Base-by-base conservation (phyloP, 2,329 filamentous ascomycete species). In the Lasiodiplodia hormozganensis region DNA sequence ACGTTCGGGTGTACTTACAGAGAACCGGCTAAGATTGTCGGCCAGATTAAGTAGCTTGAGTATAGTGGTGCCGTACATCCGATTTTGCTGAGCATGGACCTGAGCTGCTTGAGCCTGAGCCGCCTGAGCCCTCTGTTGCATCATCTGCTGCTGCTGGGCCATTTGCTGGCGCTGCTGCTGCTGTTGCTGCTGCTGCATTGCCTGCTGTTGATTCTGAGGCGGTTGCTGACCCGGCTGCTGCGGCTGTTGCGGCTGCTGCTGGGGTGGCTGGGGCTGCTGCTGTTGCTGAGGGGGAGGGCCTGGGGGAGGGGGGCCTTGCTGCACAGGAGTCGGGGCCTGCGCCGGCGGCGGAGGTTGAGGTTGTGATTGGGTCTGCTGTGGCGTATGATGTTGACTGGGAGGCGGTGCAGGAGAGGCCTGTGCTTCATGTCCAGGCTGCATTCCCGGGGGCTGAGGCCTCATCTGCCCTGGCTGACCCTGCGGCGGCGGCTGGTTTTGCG, bases 11-110 rank as follows among this genome's bases (percentile, higher is more conserved):
- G 18, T 47, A 68, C 76, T 90, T 88, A 79, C 87, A 81, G 76
- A 90, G 73, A 85, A 88, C 56, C 76, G 80, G 69, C 85, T 85
- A 21, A 90, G 77, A 57, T 85, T 80, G 71, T 89, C 86, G 11
- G 85, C 84, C 71, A 89, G 88, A 56, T 82, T 81, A 70, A 88
- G 80, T 49, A 90, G 75, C 70, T 82, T 83, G 69, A 89, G 71
- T 12, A 88, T 84, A 25, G 83, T 82, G 23, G 80, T 75, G 31
- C 82, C 82, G 69, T 79, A 81, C 65, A 80, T 76, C 18, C 71
- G 67, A 47, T 71, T 74, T 36, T 64, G 67, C 10, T 77, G 76
- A 18, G 77, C 67, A 49, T 71, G 72, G 34, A 73, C 70, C 68
- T 74, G 75, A 36, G 68, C 67, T 16, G 76, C 51, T 71, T 71